Evolutionary conservation across 306 rosid genomes (phyloP).

Genomic region (Styphnolobium japonicum): DNA sequence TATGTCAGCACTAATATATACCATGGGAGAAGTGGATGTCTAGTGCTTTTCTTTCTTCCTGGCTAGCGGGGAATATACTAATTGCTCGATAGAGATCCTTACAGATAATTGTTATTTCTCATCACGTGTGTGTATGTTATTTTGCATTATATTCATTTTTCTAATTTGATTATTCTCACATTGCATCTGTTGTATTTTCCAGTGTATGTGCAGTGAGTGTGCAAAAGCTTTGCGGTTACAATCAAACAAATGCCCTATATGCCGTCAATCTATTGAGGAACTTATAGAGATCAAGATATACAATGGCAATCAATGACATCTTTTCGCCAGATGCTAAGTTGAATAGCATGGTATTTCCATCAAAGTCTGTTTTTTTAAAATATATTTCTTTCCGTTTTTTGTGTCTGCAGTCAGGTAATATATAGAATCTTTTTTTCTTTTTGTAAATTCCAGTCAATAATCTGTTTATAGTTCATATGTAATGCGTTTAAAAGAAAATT

Average conservation of each 20-base stretch:
- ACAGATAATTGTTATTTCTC: background rate
- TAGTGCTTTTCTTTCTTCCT: background rate
- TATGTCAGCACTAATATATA: background rate
- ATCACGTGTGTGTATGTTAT: background rate
- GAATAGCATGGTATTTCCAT: conserved; percentile 39
- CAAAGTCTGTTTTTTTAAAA: background rate
- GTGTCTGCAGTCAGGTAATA: conserved; percentile 23
- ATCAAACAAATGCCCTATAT: conserved; percentile 88
- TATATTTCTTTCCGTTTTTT: background rate
- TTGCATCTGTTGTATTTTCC: conserved; percentile 37
- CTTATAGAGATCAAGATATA: conserved; percentile 86
- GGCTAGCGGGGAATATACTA: background rate
- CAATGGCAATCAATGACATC: conserved; percentile 42
- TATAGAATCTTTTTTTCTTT: background rate
- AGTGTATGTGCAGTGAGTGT: conserved; percentile 97
- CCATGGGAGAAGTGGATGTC: background rate
- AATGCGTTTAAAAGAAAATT: conserved; percentile 8
- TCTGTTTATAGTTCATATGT: conserved; percentile 34
- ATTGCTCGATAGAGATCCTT: conserved; percentile 7
- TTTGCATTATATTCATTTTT: background rate
- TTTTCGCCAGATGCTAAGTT: conserved; percentile 22
- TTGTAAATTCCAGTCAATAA: conserved; percentile 39
- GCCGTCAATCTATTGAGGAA: conserved; percentile 88
- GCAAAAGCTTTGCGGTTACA: conserved; percentile 77
- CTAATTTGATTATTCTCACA: conserved; percentile 22